These are phyloP conservation scores for Emergomyces africanus DNA, from an alignment of 2,329 filamentous ascomycete species.

Conservation along the genomic window DNA sequence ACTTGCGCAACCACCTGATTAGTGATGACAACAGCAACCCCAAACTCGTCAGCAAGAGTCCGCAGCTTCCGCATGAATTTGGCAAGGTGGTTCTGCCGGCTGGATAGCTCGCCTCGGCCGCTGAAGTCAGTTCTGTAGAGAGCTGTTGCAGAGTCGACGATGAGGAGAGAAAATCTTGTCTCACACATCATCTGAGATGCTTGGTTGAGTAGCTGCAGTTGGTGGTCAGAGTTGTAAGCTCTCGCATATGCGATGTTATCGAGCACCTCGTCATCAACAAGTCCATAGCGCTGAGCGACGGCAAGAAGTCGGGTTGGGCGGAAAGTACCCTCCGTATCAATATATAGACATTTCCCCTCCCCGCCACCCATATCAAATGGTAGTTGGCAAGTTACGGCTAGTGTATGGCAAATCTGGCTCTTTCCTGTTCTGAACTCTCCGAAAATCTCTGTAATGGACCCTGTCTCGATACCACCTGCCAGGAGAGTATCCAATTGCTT, in stretches of 20 bases:
- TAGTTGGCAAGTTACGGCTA: slow-evolving; percentile 95
- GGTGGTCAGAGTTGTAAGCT: slow-evolving; percentile 97
- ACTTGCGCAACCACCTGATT: slow-evolving; percentile 99
- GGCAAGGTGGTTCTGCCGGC: slow-evolving; percentile 53
- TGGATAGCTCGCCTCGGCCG: slow-evolving; percentile 93
- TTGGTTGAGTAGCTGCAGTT: slow-evolving; percentile 87
- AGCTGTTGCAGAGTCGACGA: slow-evolving; percentile 92
- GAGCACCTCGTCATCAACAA: slow-evolving; percentile 92
- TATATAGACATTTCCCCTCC: slow-evolving; percentile 96
- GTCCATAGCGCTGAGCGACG: slow-evolving; percentile 85
- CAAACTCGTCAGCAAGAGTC: slow-evolving; percentile 58
- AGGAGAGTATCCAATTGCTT: slow-evolving; percentile 94
- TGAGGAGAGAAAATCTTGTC: slow-evolving; percentile 86
- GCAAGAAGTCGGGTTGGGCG: slow-evolving; percentile 80
- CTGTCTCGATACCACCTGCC: slow-evolving; percentile 89
- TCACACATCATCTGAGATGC: slow-evolving; percentile 99
- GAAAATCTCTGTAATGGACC: slow-evolving; percentile 95
- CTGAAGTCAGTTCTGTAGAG: slow-evolving; percentile 94
- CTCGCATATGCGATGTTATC: slow-evolving; percentile 98
- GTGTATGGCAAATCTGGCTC: slow-evolving; percentile 94
- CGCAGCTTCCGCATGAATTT: slow-evolving; percentile 38
- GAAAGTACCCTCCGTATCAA: slow-evolving; percentile 97
- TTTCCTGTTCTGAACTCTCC: slow-evolving; percentile 97
- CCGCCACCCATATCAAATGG: slow-evolving; percentile 99
- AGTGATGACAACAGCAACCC: slow-evolving; percentile 95